phyloP scores from a whole-genome alignment of 306 rosid genomes.

The Begonia loranthoides region DNA sequence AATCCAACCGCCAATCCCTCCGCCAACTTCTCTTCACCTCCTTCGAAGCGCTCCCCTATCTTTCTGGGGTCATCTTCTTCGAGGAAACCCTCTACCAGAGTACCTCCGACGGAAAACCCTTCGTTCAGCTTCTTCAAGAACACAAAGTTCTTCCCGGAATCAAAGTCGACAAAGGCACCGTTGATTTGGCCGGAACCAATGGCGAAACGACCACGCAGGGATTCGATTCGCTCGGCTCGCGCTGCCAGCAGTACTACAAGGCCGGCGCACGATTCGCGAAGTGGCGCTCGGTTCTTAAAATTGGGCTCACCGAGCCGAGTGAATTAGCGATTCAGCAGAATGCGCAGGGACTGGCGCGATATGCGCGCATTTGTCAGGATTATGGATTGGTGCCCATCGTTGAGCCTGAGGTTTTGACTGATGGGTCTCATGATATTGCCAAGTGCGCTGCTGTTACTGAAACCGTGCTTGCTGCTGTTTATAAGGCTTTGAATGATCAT shows the following conservation, averaged over 20 bases:
- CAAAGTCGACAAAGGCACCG: conserved; percentile 95
- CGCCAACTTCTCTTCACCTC: conserved; percentile 82
- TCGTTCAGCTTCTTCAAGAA: conserved; percentile 55
- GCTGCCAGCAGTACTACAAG: conserved; percentile 75
- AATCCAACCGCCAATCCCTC: conserved; percentile 77
- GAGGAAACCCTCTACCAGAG: conserved; percentile 88
- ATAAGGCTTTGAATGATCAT: conserved; percentile 80
- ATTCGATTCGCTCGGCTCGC: conserved; percentile 57
- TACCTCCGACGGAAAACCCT: conserved; percentile 59
- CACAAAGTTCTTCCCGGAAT: conserved; percentile 79
- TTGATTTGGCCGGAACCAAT: conserved; percentile 74
- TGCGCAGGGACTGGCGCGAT: conserved; percentile 91
- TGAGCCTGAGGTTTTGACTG: conserved; percentile 85
- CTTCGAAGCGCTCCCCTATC: conserved; percentile 56
- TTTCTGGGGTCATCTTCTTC: conserved; percentile 82
- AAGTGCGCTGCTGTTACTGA: conserved; percentile 82
- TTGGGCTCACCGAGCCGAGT: conserved; percentile 63
- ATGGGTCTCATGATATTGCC: conserved; percentile 55
- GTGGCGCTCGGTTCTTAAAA: conserved; percentile 86
- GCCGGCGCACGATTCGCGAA: conserved; percentile 87
- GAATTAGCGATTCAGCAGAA: conserved; percentile 68
- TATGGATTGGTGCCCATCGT: conserved; percentile 86
- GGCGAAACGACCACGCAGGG: conserved; percentile 91
- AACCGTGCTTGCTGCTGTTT: conserved; percentile 60
- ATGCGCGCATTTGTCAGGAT: conserved; percentile 90